phyloP scores from a whole-genome alignment of 1,139 yeast species.

The Insectozyma bohioensis region DNA sequence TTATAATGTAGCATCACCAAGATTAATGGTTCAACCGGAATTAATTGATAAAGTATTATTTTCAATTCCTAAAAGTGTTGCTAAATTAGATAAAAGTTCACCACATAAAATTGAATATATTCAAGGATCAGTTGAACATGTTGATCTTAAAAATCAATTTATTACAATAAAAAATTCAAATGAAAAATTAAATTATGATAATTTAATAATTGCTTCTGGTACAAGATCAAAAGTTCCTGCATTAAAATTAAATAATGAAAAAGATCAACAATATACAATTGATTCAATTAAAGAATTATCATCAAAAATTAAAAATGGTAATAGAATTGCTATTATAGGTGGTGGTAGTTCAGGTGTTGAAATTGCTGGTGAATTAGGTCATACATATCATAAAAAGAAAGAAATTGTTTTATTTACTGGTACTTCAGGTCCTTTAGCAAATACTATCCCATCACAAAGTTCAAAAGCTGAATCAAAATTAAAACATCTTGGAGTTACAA shows the following conservation, averaged over 20 bases:
- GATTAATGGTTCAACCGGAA: slow-evolving; percentile 29
- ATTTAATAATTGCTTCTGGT: slow-evolving; percentile 36
- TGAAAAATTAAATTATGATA: slow-evolving; percentile 22
- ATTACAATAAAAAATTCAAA: slow-evolving; percentile 14
- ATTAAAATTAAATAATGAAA: slow-evolving; percentile 24
- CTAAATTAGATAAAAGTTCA: slow-evolving; percentile 13
- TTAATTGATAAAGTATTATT: slow-evolving; percentile 18
- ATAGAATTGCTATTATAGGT: slow-evolving; percentile 34
- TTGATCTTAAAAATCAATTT: slow-evolving; percentile 21
- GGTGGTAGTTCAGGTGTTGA: slow-evolving; percentile 47
- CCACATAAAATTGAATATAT: slow-evolving; percentile 16
- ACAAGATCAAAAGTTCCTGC: slow-evolving; percentile 22
- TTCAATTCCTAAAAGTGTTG: slow-evolving; percentile 19
- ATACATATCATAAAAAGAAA: slow-evolving; percentile 17
- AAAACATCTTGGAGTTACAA: slow-evolving; percentile 22
- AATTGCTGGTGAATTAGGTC: slow-evolving; percentile 35
- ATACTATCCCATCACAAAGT: slow-evolving; percentile 16
- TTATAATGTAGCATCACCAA: slow-evolving; percentile 29
- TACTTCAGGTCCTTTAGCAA: slow-evolving; percentile 22
- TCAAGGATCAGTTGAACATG: slow-evolving; percentile 22
- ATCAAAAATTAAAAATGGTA: slow-evolving; percentile 19
- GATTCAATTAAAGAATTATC: slow-evolving; percentile 17
- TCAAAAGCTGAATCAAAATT: slow-evolving; percentile 21
- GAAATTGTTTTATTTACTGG: slow-evolving; percentile 31
- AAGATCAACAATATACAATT: slow-evolving; percentile 16